Percentiles rank a stretch among this genome's conserved stretches.
Conservation (phyloP, 1,284 basidiomycete species). For the Rhizoctonia solani region DNA sequence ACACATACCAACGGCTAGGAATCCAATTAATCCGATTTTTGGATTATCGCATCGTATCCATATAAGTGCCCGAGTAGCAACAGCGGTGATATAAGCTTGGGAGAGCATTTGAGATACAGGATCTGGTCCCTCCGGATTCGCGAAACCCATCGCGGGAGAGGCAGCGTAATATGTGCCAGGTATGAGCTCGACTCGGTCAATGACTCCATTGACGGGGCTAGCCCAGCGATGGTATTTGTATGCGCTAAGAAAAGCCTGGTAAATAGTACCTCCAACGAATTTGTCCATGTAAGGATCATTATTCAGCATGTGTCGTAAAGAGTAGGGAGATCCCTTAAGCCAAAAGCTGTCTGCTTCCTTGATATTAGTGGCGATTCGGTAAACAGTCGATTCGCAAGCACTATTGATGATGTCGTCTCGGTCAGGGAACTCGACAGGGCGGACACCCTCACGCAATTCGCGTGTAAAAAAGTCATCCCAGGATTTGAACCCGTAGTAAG, state of each 20-base stretch:
- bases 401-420: constrained; percentile 46
- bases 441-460: constrained; percentile 42
- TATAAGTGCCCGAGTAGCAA: constrained; percentile 55
- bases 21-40: constrained; percentile 54
- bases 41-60: constrained; percentile 58
- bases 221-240: constrained; percentile 61
- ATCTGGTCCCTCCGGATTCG: constrained; percentile 42
- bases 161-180: constrained; percentile 58
- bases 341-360: constrained; percentile 51
- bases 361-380: constrained; percentile 46
- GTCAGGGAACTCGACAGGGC: constrained; percentile 45
- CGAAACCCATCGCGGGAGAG: constrained; percentile 39
- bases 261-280: constrained; percentile 58
- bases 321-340: constrained; percentile 55
- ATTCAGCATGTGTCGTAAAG: constrained; percentile 50
- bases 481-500: constrained; percentile 46
- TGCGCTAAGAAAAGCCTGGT: constrained; percentile 58
- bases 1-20: constrained; percentile 59
- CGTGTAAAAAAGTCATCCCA: constrained; percentile 50
- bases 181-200: constrained; percentile 51
- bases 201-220: constrained; percentile 54
- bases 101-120: constrained; percentile 43
- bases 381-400: constrained; percentile 33
- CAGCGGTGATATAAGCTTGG: constrained; percentile 48
- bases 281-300: constrained; percentile 44